phyloP scores from a whole-genome alignment of 1,284 basidiomycete species.

The Ganoderma sp. region DNA sequence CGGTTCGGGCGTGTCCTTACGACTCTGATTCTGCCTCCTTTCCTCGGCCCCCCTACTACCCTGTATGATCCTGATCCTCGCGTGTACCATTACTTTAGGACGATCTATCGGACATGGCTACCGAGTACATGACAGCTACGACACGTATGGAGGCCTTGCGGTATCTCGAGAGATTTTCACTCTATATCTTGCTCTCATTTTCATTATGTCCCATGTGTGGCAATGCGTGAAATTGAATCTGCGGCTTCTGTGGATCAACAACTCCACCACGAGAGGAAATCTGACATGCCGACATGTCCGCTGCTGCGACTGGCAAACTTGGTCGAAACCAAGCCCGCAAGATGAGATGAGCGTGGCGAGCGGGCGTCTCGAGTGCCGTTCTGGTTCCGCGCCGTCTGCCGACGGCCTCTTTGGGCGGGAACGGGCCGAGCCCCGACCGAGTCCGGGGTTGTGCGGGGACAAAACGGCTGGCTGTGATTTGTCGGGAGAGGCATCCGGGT shows the following conservation, averaged over 20 bases:
- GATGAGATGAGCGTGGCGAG: too few species aligned
- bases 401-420: neutral
- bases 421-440: constrained; percentile 7
- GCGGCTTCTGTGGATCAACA: neutral
- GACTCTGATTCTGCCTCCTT: constrained; percentile 2
- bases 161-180: neutral
- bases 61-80: constrained; percentile 26
- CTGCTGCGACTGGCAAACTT: neutral
- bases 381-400: neutral
- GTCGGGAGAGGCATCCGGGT: constrained; percentile 36
- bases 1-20: constrained; percentile 14
- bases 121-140: constrained; percentile 2
- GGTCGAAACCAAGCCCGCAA: neutral
- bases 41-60: constrained; percentile 6
- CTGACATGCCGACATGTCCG: neutral
- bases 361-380: neutral
- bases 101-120: constrained; percentile 13
- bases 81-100: constrained; percentile 28
- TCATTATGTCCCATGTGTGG: constrained; percentile 4
- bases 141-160: constrained; percentile 6
- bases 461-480: constrained; percentile 39
- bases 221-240: neutral
- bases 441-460: constrained; percentile 10
- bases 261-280: neutral
- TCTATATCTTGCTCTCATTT: neutral